phyloP scores from a whole-genome alignment of 805 yeast species.

The Zygotorulaspora chibaensis region DNA sequence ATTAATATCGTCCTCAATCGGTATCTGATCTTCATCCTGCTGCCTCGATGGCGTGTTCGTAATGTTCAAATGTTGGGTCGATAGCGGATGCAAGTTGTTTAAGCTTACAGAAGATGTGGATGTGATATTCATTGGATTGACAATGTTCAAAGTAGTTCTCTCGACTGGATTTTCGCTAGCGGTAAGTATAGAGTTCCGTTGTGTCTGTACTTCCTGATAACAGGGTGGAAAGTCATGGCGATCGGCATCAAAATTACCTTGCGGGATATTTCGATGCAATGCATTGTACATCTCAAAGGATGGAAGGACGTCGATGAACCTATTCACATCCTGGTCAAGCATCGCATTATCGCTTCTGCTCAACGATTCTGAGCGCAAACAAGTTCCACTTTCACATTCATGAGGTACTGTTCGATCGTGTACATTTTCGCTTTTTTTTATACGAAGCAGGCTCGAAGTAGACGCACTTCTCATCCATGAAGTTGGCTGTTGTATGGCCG shows the following conservation, averaged over 20 bases:
- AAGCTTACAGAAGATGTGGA: conserved; percentile 9
- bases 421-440: conserved; percentile 1
- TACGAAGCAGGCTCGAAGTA: conserved; percentile 18
- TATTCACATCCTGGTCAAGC: conserved; percentile 11
- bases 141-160: conserved; percentile 6
- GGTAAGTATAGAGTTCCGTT: conserved; percentile 12
- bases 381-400: neutral
- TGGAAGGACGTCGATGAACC: conserved; percentile 53
- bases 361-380: conserved; percentile 1
- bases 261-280: conserved; percentile 39
- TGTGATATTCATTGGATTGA: neutral
- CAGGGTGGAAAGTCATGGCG: conserved; percentile 35
- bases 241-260: conserved; percentile 36
- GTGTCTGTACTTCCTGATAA: conserved; percentile 28
- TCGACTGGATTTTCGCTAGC: conserved; percentile 14
- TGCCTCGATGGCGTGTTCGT: conserved; percentile 3
- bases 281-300: conserved; percentile 65
- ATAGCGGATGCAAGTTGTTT: conserved; percentile 17
- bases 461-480: conserved; percentile 26
- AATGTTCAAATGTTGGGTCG: conserved; percentile 19
- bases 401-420: conserved; percentile 1
- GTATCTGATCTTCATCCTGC: conserved; percentile 8
- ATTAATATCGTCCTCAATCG: conserved; percentile 33
- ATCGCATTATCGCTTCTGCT: conserved; percentile 2
- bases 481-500: conserved; percentile 6